Base-by-base conservation (phyloP, 495 filamentous ascomycete species). In the Penicillium dipodomyicola region DNA sequence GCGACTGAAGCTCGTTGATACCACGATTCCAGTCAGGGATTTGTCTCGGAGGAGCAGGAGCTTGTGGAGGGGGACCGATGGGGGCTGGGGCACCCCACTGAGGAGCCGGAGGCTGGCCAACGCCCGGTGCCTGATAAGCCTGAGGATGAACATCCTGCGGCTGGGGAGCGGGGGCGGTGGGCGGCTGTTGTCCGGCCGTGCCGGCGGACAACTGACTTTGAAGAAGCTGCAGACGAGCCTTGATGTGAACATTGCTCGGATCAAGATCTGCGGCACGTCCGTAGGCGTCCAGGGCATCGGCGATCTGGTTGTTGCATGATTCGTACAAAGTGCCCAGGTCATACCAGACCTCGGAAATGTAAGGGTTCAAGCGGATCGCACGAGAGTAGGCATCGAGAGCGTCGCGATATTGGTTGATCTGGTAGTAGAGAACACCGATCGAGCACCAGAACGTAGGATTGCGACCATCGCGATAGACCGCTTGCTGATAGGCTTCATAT, bases 391-490 rank as follows among this genome's bases (percentile, higher is more conserved):
- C 94, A 81, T 99, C 94, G 49, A 99, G 84, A 17, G 94, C 94
- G 79, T 99, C 94, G 49, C 94, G 87, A 72, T 99, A 99, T 79
- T 99, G 94, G 70, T 99, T 99, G 78, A 99, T 99, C 75, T 99
- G 94, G 76, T 97, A 99, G 69, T 99, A 99, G 37, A 99, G 84
- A 17, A 99, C 94, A 68, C 94, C 94, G 69, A 99, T 99, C 22
- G 94, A 99, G 77, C 95, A 97, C 94, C 94, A 99, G 79, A 99
- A 99, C 12, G 94, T 99, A 25, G 94, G 95, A 64, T 99, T 99
- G 63, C 94, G 87, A 22, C 95, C 95, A 68, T 99, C 94, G 52
- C 94, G 91, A 68, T 99, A 99, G 46, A 99, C 94, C 4, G 94
- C 94, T 75, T 99, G 94, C 68, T 99, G 94, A 67, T 99, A 99